Evolutionary conservation across 192 early-diverging fungal genomes (phyloP).

Genomic region (Coemansia sp.): DNA sequence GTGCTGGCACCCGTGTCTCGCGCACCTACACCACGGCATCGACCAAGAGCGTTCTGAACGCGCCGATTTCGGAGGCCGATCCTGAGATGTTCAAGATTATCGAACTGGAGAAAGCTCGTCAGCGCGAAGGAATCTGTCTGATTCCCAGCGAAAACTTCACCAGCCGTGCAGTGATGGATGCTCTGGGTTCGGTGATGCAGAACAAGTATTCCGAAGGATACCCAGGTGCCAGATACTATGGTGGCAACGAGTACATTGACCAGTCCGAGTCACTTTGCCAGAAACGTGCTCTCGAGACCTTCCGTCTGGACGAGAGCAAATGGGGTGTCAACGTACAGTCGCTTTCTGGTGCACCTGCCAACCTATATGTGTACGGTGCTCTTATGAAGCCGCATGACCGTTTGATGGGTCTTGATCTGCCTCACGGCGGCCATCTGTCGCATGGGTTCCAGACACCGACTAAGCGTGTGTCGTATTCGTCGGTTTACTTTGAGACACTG

Average conservation of each 20-base stretch:
- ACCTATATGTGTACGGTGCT: constrained; percentile 95
- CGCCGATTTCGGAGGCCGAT: constrained; percentile 72
- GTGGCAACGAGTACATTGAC: constrained; percentile 98
- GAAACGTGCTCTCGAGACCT: constrained; percentile 93
- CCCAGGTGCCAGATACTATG: constrained; percentile 96
- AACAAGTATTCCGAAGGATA: constrained; percentile 99
- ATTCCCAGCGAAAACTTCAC: constrained; percentile 99
- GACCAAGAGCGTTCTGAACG: constrained; percentile 64
- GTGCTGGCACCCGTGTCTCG: constrained; percentile 3
- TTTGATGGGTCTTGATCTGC: constrained; percentile 97
- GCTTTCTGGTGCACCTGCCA: constrained; percentile 94
- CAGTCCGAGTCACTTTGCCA: constrained; percentile 91
- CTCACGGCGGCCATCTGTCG: constrained; percentile 97
- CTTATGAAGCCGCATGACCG: constrained; percentile 95
- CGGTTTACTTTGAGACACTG: constrained; percentile 93
- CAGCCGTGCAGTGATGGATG: constrained; percentile 91
- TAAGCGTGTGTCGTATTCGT: constrained; percentile 96
- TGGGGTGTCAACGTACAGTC: constrained; percentile 99
- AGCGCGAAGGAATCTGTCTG: constrained; percentile 87
- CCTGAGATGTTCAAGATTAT: constrained; percentile 93
- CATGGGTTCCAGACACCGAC: constrained; percentile 97
- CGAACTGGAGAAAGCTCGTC: constrained; percentile 92
- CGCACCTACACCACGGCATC: constrained; percentile 23
- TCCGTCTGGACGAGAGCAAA: constrained; percentile 72
- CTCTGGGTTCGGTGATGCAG: constrained; percentile 96